Percentiles rank a stretch among this genome's conserved stretches.
Evolutionary conservation across 305 asterid species (phyloP).

Genomic region (Solanum hybrid): DNA sequence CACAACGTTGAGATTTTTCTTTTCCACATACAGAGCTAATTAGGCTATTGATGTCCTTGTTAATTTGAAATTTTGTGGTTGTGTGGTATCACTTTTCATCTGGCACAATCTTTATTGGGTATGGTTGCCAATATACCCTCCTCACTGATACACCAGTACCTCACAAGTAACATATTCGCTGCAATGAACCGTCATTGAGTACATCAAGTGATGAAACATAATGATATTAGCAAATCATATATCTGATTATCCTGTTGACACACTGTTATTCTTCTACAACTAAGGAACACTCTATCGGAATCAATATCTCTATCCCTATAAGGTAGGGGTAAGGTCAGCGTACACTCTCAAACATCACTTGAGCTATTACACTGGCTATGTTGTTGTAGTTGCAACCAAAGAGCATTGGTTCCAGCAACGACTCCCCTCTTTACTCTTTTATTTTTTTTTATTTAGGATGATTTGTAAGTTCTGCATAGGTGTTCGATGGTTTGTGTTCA

Average conservation of each 20-base stretch:
- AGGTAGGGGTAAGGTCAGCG: neutral
- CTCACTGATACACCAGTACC: neutral
- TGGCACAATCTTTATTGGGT: neutral
- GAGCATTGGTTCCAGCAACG: neutral
- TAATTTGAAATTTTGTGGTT: neutral
- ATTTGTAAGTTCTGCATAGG: neutral
- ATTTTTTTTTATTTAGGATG: neutral
- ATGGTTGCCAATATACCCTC: neutral
- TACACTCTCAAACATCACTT: neutral
- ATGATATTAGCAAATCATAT: neutral
- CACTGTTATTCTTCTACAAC: neutral
- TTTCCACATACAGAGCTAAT: neutral
- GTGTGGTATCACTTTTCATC: neutral
- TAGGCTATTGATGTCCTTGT: neutral
- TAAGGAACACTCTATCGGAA: neutral
- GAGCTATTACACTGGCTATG: neutral
- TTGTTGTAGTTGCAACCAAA: neutral
- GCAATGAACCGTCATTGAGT: neutral
- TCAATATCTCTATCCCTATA: neutral
- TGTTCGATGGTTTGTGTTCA: neutral
- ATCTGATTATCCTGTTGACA: neutral
- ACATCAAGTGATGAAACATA: neutral
- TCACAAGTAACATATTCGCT: neutral
- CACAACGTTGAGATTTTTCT: neutral
- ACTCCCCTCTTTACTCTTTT: neutral